These are phyloP conservation scores for Fusarium tanahbumbuense DNA, from an alignment of 2,329 filamentous ascomycete genomes.

Conservation along the genomic window DNA sequence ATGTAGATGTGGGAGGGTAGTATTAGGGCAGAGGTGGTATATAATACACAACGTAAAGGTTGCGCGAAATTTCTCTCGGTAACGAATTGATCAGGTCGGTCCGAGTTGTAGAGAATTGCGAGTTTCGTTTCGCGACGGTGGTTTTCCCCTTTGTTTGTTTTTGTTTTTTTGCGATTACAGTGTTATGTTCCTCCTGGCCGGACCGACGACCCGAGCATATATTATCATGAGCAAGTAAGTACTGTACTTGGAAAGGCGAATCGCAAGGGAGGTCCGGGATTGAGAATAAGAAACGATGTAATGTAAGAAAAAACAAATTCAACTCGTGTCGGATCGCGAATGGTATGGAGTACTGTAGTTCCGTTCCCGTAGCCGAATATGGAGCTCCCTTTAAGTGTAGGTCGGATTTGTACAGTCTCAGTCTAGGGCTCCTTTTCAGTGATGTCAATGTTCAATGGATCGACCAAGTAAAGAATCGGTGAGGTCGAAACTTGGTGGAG, in stretches of 20 bases:
- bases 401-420: slow-evolving; percentile 5
- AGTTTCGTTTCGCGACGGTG: slow-evolving; percentile 4
- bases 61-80: slow-evolving; percentile 11
- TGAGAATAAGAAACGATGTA: slow-evolving; percentile 11
- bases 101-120: not conserved
- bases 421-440: slow-evolving; percentile 17
- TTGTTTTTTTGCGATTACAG: slow-evolving; percentile 31
- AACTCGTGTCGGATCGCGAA: slow-evolving; percentile 8
- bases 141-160: slow-evolving; percentile 12
- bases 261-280: slow-evolving; percentile 16
- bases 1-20: not conserved
- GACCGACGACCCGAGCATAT: slow-evolving; percentile 28
- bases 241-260: slow-evolving; percentile 4
- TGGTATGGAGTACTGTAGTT: slow-evolving; percentile 5
- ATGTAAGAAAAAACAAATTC: too few relatives aligned
- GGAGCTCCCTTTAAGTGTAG: slow-evolving; percentile 33
- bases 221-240: slow-evolving; percentile 31
- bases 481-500: slow-evolving; percentile 31
- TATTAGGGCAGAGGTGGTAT: slow-evolving; percentile 19
- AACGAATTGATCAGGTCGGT: slow-evolving; percentile 15
- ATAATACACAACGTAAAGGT: slow-evolving; percentile 25
- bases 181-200: slow-evolving; percentile 36
- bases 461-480: slow-evolving; percentile 37
- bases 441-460: slow-evolving; percentile 40
- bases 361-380: slow-evolving; percentile 21